Evolutionary conservation across 2,329 filamentous ascomycete species (phyloP), one percentile per base, ranked within the genome.

Genomic region (Colletotrichum scovillei): DNA sequence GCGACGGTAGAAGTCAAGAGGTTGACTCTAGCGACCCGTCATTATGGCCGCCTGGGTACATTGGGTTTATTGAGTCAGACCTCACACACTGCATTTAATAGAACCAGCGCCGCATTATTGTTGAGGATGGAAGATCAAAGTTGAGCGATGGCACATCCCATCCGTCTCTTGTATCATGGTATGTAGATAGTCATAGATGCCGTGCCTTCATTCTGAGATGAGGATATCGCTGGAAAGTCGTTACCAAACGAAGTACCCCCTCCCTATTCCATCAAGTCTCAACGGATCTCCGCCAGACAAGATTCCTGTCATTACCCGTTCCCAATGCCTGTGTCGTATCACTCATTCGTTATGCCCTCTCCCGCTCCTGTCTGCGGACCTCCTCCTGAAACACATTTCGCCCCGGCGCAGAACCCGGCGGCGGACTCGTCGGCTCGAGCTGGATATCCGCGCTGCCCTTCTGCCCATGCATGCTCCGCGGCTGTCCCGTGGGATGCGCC

Each of bases 321-420:
- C 60, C 64, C 55, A 60, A 28, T 65, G 16, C 52, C 28, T 12
- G 35, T 42, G 24, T 53, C 52, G 8, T 62, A 14, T 38, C 60
- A 57, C 42, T 59, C 6, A 30, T 19, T 22, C 12, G n/a, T 62
- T 49, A 74, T n/a, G 52, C 19, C 60, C 63, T 65, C 71, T 76
- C 76, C 30, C 75, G 67, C 63, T 80, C 79, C 76, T 84, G 82
- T 69, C 82, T 76, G 75, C 76, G 76, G 35, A 84, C 70, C 76
- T 84, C 82, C 68, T 82, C 81, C 53, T 81, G 78, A 70, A 84
- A 84, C n/a, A 82, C 78, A 42, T 83, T 83, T 32, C 69, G 69
- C 52, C 78, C 78, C 9, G 26, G 22, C 42, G 66, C 38, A 2
- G 57, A 22, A n/a, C 9, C 55, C 12, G n/a, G 59, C 57, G 66